A percentile compares a stretch with the other conserved stretches of the same genome.
Evolutionary conservation across 176 grass and related monocot genomes (phyloP).

Genomic region (Oropetium thomaeum): DNA sequence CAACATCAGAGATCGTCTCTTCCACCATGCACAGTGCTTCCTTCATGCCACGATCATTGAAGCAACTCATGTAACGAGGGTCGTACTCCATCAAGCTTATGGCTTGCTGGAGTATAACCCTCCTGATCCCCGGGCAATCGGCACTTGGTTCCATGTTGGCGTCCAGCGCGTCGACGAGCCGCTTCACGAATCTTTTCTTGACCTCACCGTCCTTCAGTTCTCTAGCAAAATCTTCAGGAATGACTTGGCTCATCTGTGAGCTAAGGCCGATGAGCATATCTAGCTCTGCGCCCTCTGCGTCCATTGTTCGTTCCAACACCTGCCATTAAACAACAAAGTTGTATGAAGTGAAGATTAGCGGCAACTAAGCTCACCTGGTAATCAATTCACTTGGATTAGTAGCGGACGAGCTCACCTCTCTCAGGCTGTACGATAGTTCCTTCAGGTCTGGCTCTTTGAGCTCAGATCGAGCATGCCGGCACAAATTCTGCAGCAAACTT

Average conservation of each 20-base stretch:
- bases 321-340: background rate
- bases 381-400: background rate
- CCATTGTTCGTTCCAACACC: constrained; percentile 1
- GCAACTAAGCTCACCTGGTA: no score
- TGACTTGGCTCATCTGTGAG: background rate
- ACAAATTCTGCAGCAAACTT: constrained; percentile 19
- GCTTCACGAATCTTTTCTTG: background rate
- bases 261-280: constrained; percentile 21
- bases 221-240: background rate
- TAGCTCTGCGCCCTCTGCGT: background rate
- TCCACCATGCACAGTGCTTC: background rate
- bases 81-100: constrained; percentile 16
- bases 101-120: constrained; percentile 1
- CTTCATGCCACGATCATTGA: background rate
- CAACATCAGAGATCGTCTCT: background rate
- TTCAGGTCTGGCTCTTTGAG: background rate
- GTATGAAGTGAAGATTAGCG: no score
- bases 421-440: background rate
- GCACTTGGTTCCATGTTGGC: background rate
- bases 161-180: background rate
- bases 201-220: background rate
- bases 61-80: background rate
- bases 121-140: background rate
- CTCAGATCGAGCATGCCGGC: background rate
- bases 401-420: constrained; percentile 12